Base-by-base conservation (phyloP, 257 asterid genomes). In the Solanum bulbocastanum region DNA sequence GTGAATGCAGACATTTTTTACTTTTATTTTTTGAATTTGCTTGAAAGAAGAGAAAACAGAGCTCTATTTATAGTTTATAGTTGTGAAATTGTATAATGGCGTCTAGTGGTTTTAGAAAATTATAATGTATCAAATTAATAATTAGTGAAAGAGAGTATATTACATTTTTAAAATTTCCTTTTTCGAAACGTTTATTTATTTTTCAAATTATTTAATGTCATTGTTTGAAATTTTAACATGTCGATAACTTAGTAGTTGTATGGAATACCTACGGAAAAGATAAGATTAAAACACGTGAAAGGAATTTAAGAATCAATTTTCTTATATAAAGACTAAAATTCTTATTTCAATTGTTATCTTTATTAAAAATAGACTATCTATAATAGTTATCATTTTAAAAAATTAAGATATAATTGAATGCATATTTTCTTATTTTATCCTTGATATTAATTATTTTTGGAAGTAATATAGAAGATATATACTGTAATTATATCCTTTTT, bases 1-100 rank as follows among this genome's bases (percentile, higher is more conserved):
- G 92, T 88, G 36, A 92, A 46, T 22, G 95, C 62, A 84, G 81
- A 71, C 95, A 92, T 92, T 33, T 84, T 65, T n/a, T 52, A 40
- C 49, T 82, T 23, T 40, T 86, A 65, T 58, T 8, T 79, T 18
- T 79, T 16, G 4, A 58, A 88, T 36, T 75, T 79, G 14, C 5
- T 56, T 33, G 35, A 12, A n/a, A 8, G 49, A 36, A 60, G 49
- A n/a, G 46, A 84, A 84, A 84, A 13, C 35, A 22, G 18, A 27
- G 18, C 37, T 0, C 20, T 33, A 46, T 35, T 49, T 18, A 49
- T 42, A 42, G 25, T 42, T 8, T 52, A 22, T 22, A 11, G 65
- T 15, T n/a, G 52, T 3, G 68, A 10, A 4, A 46, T 5, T 42
- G 69, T 56, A 56, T 18, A 56, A 56, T 56, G 3, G 60, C 22